phyloP scores from a whole-genome alignment of 179 eudicot species.

The Pouteria campechiana region DNA sequence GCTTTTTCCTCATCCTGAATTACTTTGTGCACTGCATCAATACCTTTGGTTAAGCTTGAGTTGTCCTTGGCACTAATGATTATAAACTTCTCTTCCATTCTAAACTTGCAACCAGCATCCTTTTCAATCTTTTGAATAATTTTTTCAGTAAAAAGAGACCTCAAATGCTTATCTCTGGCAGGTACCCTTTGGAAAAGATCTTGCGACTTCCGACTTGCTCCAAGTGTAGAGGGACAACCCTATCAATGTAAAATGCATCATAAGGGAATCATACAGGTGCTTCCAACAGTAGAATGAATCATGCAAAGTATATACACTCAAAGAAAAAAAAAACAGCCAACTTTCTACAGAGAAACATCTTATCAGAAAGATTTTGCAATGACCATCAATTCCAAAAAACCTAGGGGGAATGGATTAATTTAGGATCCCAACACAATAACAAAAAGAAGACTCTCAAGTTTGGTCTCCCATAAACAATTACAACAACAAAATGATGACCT shows the following conservation, averaged over 20 bases:
- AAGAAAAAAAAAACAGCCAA: not conserved
- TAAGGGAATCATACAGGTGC: too few species aligned
- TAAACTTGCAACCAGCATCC: slow-evolving; percentile 90
- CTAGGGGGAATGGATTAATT: too few species aligned
- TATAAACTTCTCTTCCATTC: slow-evolving; percentile 86
- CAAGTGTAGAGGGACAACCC: slow-evolving; percentile 99
- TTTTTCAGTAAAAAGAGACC: slow-evolving; percentile 69
- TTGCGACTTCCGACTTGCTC: slow-evolving; percentile 91
- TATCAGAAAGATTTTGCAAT: not conserved
- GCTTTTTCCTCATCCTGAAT: slow-evolving; percentile 69
- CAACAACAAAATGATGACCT: too few species aligned
- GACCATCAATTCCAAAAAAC: too few species aligned
- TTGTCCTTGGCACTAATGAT: slow-evolving; percentile 97
- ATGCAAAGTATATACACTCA: not conserved
- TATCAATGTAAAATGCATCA: too few species aligned
- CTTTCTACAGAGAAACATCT: not conserved
- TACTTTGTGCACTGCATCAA: slow-evolving; percentile 84
- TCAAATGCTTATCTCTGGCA: slow-evolving; percentile 77
- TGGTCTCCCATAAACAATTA: too few species aligned
- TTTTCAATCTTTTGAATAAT: slow-evolving; percentile 64
- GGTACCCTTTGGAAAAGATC: slow-evolving; percentile 94
- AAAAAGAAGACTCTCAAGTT: too few species aligned
- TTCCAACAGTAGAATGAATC: slow-evolving; percentile 6
- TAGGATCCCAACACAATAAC: too few species aligned
- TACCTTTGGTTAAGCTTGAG: slow-evolving; percentile 75